phyloP scores from a whole-genome alignment of 2,329 filamentous ascomycete species.

The Trichoderma gracile region DNA sequence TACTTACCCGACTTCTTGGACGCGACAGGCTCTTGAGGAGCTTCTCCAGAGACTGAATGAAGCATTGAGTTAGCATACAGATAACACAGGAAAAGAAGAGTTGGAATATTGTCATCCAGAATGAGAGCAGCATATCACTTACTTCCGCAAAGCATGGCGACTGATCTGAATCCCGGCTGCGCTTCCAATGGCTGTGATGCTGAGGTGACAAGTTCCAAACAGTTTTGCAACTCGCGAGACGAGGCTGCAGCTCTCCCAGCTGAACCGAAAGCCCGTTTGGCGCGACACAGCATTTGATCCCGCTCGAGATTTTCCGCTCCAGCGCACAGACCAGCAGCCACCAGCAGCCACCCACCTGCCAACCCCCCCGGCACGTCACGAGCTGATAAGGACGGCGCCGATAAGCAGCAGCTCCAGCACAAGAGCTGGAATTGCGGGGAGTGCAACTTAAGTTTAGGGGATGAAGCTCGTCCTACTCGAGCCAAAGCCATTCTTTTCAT shows the following conservation, averaged over 20 bases:
- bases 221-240: not conserved
- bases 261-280: not conserved
- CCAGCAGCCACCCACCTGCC: too few relatives aligned
- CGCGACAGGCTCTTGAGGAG: conserved; percentile 89
- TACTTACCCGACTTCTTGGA: conserved; percentile 87
- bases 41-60: conserved; percentile 91
- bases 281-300: conserved; percentile 24
- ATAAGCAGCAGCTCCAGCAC: conserved; percentile 30
- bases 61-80: conserved; percentile 28
- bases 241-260: conserved; percentile 1
- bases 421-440: conserved; percentile 19
- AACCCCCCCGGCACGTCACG: conserved; percentile 13
- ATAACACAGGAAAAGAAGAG: too few relatives aligned
- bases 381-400: conserved; percentile 18
- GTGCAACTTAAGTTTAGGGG: conserved; percentile 2
- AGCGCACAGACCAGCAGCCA: conserved; percentile 21
- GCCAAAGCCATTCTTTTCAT: not conserved
- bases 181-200: conserved; percentile 36
- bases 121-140: conserved; percentile 28
- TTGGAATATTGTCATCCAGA: too few relatives aligned
- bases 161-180: conserved; percentile 33
- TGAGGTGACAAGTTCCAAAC: conserved; percentile 19
- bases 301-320: conserved; percentile 33
- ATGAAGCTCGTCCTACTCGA: conserved; percentile 13
- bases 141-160: conserved; percentile 54